phyloP scores from a whole-genome alignment of 352 stramenopile species.

The Blastocystis sp. region DNA sequence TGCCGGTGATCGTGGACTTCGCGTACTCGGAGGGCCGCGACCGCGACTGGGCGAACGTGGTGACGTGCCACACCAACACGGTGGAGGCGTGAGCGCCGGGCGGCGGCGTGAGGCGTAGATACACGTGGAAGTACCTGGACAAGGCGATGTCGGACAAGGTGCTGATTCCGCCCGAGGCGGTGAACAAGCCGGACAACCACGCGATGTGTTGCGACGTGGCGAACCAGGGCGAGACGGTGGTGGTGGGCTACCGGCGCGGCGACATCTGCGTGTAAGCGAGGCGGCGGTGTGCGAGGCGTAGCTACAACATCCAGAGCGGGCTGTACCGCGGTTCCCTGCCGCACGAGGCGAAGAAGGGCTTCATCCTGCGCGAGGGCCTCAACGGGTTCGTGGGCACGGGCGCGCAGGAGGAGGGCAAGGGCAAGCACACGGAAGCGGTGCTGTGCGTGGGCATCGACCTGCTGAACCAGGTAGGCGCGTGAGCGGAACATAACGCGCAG shows the following conservation, averaged over 20 bases:
- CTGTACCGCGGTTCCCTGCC: conserved; percentile 85
- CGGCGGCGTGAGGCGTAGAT: background rate
- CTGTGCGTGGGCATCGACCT: conserved; percentile 79
- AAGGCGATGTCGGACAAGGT: conserved; percentile 85
- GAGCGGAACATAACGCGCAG: background rate
- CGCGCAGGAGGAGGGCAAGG: conserved; percentile 47
- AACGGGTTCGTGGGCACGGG: conserved; percentile 13
- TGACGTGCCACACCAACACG: conserved; percentile 87
- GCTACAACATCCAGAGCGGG: conserved; percentile 91
- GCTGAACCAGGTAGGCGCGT: conserved; percentile 73
- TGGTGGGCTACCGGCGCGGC: conserved; percentile 34
- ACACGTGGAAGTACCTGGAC: conserved; percentile 88
- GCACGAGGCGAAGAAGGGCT: conserved; percentile 71
- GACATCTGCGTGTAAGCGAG: conserved; percentile 80
- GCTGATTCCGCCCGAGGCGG: conserved; percentile 71
- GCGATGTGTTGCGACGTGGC: conserved; percentile 28
- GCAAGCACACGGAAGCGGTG: conserved; percentile 77
- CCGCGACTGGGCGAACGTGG: conserved; percentile 85
- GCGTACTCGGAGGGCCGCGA: conserved; percentile 82
- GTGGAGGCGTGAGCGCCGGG: conserved; percentile 78
- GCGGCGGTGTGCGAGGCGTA: conserved; percentile 83
- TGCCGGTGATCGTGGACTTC: conserved; percentile 75
- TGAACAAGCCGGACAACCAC: background rate
- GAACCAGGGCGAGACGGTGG: conserved; percentile 40
- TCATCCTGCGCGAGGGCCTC: conserved; percentile 3